phyloP scores from a whole-genome alignment of 148 eudicot genomes.

The Dianthus caryophyllus region DNA sequence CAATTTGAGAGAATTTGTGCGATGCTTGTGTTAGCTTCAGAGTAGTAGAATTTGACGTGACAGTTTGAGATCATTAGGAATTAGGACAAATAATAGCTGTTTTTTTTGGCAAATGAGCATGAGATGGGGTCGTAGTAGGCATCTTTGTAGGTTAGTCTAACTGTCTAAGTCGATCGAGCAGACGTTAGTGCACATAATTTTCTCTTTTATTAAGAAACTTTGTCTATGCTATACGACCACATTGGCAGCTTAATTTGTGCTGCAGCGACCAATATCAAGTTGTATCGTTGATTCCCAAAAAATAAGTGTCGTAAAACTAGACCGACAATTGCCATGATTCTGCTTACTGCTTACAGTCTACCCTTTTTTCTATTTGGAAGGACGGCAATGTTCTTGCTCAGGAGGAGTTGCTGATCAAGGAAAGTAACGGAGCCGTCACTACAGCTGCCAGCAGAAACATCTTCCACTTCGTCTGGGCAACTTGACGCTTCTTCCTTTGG shows the following conservation, averaged over 20 bases:
- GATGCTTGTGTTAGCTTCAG: neutral
- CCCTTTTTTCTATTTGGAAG: slow-evolving; percentile 32
- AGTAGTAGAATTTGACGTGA: neutral
- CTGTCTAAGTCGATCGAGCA: neutral
- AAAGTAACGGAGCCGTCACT: slow-evolving; percentile 50
- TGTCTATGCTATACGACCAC: too few species aligned
- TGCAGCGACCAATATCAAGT: too few species aligned
- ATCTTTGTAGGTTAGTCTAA: neutral
- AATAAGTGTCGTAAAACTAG: neutral
- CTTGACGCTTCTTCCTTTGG: too few species aligned
- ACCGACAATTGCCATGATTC: neutral
- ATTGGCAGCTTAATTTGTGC: too few species aligned
- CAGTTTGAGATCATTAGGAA: neutral
- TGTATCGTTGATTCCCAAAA: too few species aligned
- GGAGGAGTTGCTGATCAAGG: slow-evolving; percentile 77
- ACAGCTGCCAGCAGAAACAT: too few species aligned
- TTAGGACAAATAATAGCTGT: neutral
- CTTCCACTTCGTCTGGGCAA: too few species aligned
- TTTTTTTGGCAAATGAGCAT: neutral
- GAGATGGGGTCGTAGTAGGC: neutral
- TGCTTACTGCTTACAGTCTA: neutral
- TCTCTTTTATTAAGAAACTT: neutral
- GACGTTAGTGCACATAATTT: neutral
- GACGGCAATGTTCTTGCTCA: slow-evolving; percentile 69
- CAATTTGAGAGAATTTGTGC: neutral